Percentiles rank a stretch among this genome's conserved stretches.
phyloP scores from a whole-genome alignment of 108 stramenopile genomes.

The Fistulifera pelliculosa region DNA sequence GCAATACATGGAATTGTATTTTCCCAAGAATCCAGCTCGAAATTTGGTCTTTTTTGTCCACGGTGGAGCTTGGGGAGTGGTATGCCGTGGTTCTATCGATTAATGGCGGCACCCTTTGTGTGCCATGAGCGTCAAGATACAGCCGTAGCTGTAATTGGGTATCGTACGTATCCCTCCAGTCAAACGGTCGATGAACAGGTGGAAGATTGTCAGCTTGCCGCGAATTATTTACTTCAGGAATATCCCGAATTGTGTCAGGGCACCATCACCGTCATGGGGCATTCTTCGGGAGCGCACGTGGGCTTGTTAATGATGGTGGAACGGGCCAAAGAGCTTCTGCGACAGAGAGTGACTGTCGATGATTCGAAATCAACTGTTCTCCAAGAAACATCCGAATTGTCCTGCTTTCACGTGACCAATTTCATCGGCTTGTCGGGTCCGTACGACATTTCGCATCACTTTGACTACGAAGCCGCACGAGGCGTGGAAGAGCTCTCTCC shows the following conservation, averaged over 20 bases:
- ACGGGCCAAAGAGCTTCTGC: slow-evolving; percentile 13
- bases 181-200: slow-evolving; percentile 47
- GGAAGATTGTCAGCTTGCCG: slow-evolving; percentile 37
- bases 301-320: slow-evolving; percentile 46
- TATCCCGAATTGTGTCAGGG: slow-evolving; percentile 37
- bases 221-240: slow-evolving; percentile 8
- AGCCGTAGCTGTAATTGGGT: slow-evolving; percentile 61
- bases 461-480: slow-evolving; percentile 76
- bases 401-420: no score
- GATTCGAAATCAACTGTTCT: no score
- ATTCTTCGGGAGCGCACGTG: slow-evolving; percentile 77
- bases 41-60: slow-evolving; percentile 39
- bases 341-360: no score
- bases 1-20: slow-evolving; percentile 60
- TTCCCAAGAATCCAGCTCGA: slow-evolving; percentile 9
- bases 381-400: no score
- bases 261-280: slow-evolving; percentile 56
- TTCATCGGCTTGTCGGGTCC: slow-evolving; percentile 60
- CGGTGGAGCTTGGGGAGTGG: slow-evolving; percentile 81
- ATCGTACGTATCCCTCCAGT: slow-evolving; percentile 67
- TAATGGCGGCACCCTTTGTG: slow-evolving; percentile 50
- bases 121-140: slow-evolving; percentile 19
- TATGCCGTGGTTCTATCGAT: slow-evolving; percentile 73
- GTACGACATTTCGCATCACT: slow-evolving; percentile 75
- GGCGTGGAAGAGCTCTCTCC: slow-evolving; percentile 79